Evolutionary conservation across 1,284 basidiomycete genomes (phyloP).

Genomic region (Papiliotrema flavescens): DNA sequence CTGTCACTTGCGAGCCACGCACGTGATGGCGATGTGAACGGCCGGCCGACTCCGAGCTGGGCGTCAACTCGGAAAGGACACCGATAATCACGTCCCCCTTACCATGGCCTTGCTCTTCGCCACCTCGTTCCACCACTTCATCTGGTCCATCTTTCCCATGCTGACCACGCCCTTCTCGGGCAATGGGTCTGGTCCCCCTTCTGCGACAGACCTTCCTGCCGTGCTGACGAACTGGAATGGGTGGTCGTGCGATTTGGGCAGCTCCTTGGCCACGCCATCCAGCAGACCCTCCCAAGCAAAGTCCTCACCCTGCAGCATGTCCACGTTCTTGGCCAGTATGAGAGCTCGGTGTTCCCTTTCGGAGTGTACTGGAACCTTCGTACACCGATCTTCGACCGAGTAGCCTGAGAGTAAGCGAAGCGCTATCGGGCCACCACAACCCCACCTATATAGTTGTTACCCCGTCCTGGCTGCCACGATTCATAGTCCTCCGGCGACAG

Average conservation of each 20-base stretch:
- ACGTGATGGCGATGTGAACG: slow-evolving; percentile 37
- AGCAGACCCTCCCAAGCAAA: slow-evolving; percentile 5
- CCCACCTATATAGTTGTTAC: slow-evolving; percentile 42
- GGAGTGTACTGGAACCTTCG: slow-evolving; percentile 10
- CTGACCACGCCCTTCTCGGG: slow-evolving; percentile 3
- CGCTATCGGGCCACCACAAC: not conserved
- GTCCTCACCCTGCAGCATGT: slow-evolving; percentile 31
- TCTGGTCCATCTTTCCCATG: slow-evolving; percentile 2
- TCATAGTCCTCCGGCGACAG: slow-evolving; percentile 43
- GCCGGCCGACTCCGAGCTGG: slow-evolving; percentile 17
- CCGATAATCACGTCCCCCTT: not conserved
- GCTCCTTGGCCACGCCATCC: not conserved
- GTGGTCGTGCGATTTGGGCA: not conserved
- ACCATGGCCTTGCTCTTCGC: slow-evolving; percentile 5
- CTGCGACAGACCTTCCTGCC: not conserved
- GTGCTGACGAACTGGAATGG: slow-evolving; percentile 1
- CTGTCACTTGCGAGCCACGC: slow-evolving; percentile 1
- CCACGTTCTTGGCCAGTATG: slow-evolving; percentile 41
- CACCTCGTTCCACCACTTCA: slow-evolving; percentile 4
- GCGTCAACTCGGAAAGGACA: not conserved
- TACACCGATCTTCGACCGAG: slow-evolving; percentile 44
- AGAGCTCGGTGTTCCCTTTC: slow-evolving; percentile 40
- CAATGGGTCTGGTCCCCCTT: slow-evolving; percentile 1
- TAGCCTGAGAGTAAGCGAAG: slow-evolving; percentile 33
- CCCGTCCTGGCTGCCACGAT: slow-evolving; percentile 5